Base-by-base conservation (phyloP, 2,329 filamentous ascomycete genomes). In the Ceratocystis papillata region DNA sequence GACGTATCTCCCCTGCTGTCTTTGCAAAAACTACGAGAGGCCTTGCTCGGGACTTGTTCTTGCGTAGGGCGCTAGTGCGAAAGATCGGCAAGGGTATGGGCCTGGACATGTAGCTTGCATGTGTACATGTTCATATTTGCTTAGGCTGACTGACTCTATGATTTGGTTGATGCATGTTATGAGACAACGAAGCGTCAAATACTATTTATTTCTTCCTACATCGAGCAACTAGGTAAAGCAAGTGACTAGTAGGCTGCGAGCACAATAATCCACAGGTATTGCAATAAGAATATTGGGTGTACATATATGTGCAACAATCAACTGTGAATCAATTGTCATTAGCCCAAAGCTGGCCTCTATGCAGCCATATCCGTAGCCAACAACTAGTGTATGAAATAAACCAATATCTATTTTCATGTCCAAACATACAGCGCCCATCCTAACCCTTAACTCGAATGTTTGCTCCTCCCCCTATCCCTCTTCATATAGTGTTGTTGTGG, bases 61-160 rank as follows among this genome's bases (percentile, higher is more conserved):
- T 92, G 73, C 91, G 91, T 79, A 92, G 92, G 79, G 89, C 88
- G 7, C 76, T 93, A 63, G 85, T 87, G 59, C 83, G 83, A 73
- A 93, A 93, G 79, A 90, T 92, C 74, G 87, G 84, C 2, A 79
- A 78, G 67, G 88, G 89, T 0, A 88, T 94, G 86, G 89, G 88
- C 1, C 76, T 94, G 67, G 73, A 59, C 45, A 68, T 68, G 60
- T 60, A 65, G 8, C 10, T 12, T 41, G 10, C 37, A 15, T 1
- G 37, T 41, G 12, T 41, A 12, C 12, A 41, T 41, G 12, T 41
- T 41, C 37, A 15, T 15, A 15, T 41, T 41, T 41, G 37, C 12
- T 12, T 41, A 41, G 37, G 10, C 37, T 15, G 37, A 41, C 37
- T 41, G 37, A 41, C 12, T 41, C 37, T 41, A 41, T 41, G 37